Base-by-base conservation (phyloP, 2,329 filamentous ascomycete species). In the Aureobasidium namibiae region DNA sequence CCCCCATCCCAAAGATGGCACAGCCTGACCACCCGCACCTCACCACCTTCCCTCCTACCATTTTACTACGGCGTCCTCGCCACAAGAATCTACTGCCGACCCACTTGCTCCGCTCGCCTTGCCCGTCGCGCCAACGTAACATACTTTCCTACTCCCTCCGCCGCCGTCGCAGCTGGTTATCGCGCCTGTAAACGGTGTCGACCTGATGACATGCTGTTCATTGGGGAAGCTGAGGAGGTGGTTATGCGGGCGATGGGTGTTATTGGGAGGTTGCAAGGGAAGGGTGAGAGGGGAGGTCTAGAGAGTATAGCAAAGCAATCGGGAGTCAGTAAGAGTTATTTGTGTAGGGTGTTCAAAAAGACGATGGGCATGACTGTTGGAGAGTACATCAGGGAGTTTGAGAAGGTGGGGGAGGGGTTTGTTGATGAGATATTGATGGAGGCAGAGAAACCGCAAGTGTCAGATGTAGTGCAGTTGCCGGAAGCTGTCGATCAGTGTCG, bases 91-190 rank as follows among this genome's bases (percentile, higher is more conserved):
- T 86, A 83, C 70, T 86, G 84, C 67, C 78, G 83, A 1, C 82
- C 83, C 1, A 82, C 77, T 21, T 87, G 84, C 67, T 78, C 80
- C 16, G 78, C 80, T 3, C 79, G 83, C n/a, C 77, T 89, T 14
- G 78, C 81, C 1, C 74, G 77, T 2, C 75, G 81, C n/a, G 76
- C 81, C 11, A 80, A 81, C 21, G 74, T 89, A 33, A 70, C 73
- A 33, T 87, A 85, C 69, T 83, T 77, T 69, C 67, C 75, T 16
- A 75, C 71, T 0, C 66, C 74, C 0, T 61, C 67, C 0, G 73
- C 78, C 31, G 84, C 84, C 1, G 74, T 76, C 63, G 67, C 69
- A 11, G 75, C 74, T 16, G 68, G 82, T 1, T 85, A 77, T 65
- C 74, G 82, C 24, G 72, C 82, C 0, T 86, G 83, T 70, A 84